Base-by-base conservation (phyloP, 1,284 basidiomycete species). In the Rhodotorula mucilaginosa region DNA sequence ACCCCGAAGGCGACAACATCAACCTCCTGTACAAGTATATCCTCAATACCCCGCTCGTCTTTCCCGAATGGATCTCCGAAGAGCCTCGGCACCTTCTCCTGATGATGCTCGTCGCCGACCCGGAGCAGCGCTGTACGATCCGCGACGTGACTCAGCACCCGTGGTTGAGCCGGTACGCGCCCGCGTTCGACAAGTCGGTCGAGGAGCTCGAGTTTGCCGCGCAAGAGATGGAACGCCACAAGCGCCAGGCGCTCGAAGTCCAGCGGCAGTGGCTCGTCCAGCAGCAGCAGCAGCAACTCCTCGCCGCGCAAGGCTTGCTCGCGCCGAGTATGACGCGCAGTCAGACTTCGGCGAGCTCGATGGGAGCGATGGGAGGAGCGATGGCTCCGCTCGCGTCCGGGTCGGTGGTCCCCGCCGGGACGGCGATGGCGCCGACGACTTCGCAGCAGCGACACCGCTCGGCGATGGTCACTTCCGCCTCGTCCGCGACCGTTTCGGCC, bases 21-120 rank as follows among this genome's bases (percentile, higher is more conserved):
- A 99, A 98, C 80, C 85, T 98, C n/a, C 85, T 99, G 64, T 99
- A 99, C 88, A 94, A 92, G 82, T 99, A 99, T 83, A 99, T 99
- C 82, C 91, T 98, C 83, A 93, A 89, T 84, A 97, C 95, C 1
- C 90, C 91, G 3, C 88, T 97, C 71, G 91, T 92, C 48, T 97
- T 97, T 84, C 94, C 94, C 21, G 92, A 96, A 60, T 94, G 96
- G 82, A 88, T 97, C 77, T 91, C 91, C 13, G 80, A 85, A 8
- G 88, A 89, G 69, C 93, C 92, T 34, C 86, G 90, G 69, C 87
- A 90, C 77, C 83, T 91, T 19, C 83, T 91, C 16, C 84, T 87
- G 61, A 86, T 88, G 80, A 97, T 97, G 93, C 88, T 97, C 52
- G 92, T 96, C 3, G 91, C 89, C 63, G 88, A 92, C 81, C 89